Conservation (phyloP, 208 protist species). For the Borovskyia barvae region DNA sequence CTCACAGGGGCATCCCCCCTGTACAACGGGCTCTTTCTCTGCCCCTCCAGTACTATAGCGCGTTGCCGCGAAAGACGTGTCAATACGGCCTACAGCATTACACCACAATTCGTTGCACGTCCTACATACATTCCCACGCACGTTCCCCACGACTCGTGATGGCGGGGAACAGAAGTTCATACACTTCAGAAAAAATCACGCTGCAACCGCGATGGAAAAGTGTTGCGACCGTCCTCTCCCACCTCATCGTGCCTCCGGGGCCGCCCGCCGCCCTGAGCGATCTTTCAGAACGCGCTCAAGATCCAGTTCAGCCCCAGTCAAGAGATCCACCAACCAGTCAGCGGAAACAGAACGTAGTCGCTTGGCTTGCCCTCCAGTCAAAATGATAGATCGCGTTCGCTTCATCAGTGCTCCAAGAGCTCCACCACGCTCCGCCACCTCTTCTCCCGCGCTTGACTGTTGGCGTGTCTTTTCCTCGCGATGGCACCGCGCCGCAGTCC, state of each 20-base stretch:
- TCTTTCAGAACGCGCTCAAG: constrained; percentile 25
- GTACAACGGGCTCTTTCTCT: no score
- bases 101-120: no score
- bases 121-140: no score
- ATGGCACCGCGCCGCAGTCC: constrained; percentile 44
- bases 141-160: background rate
- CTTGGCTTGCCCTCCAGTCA: constrained; percentile 40
- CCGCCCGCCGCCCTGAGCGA: constrained; percentile 4
- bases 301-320: constrained; percentile 56
- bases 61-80: no score
- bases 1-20: no score
- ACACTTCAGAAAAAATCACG: no score
- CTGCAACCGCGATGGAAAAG: no score
- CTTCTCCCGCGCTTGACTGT: constrained; percentile 19
- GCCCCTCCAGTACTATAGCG: no score
- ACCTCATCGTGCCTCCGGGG: background rate
- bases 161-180: background rate
- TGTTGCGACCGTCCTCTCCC: no score
- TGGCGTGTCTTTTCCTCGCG: constrained; percentile 43
- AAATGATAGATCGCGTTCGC: constrained; percentile 31
- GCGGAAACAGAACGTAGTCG: constrained; percentile 40
- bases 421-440: constrained; percentile 14
- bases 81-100: no score
- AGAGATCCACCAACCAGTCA: constrained; percentile 60
- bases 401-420: constrained; percentile 41